Evolutionary conservation across 768 basidiomycete species (phyloP).

Genomic region (Lentinula detonsa): DNA sequence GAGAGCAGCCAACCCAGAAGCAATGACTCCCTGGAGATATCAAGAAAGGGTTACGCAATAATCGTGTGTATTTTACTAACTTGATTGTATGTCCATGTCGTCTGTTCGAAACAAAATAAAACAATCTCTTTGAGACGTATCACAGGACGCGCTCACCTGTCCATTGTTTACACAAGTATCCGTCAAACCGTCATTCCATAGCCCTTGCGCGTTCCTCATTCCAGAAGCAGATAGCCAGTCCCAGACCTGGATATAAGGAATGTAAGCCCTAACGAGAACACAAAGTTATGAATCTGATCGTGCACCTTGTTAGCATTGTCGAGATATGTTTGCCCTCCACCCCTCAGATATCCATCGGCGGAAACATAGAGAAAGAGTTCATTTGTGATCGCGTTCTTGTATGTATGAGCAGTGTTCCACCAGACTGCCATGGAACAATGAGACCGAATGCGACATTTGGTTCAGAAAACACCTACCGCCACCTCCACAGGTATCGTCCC

Average conservation of each 20-base stretch:
- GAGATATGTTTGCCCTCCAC: constrained; percentile 31
- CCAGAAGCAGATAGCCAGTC: constrained; percentile 13
- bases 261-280: neutral
- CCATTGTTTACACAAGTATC: constrained; percentile 17
- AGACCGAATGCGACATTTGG: neutral
- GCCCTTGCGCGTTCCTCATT: constrained; percentile 20
- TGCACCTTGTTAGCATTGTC: constrained; percentile 41
- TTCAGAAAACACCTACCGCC: constrained; percentile 19
- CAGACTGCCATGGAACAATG: constrained; percentile 17
- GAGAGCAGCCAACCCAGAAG: constrained; percentile 45
- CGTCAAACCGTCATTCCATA: constrained; percentile 19
- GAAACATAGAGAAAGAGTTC: constrained; percentile 48
- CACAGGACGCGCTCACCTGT: constrained; percentile 15
- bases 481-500: constrained; percentile 46
- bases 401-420: constrained; percentile 50
- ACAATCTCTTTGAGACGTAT: neutral
- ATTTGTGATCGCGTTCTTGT: constrained; percentile 62
- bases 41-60: neutral
- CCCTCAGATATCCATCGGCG: constrained; percentile 38
- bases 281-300: neutral
- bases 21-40: constrained; percentile 41
- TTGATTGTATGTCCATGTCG: constrained; percentile 58
- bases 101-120: constrained; percentile 21
- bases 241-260: neutral
- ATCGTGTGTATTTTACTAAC: constrained; percentile 15